phyloP scores from a whole-genome alignment of 495 filamentous ascomycete species.

The Chaetomium cochliodes region DNA sequence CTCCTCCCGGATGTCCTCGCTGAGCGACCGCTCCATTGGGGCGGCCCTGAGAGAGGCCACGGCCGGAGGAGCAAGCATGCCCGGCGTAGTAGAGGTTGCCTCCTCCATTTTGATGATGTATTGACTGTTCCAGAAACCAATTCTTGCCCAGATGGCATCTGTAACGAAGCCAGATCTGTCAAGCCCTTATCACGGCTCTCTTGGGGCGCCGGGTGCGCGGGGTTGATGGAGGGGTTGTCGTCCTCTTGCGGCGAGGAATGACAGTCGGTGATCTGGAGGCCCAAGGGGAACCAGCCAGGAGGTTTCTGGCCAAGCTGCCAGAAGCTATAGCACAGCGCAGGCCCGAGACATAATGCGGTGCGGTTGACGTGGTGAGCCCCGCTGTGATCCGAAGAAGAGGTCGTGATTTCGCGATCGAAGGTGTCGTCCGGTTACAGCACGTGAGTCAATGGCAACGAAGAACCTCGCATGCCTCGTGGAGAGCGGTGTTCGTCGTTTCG shows the following conservation, averaged over 20 bases:
- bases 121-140: conserved; percentile 17
- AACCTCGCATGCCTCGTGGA: neutral
- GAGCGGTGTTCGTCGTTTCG: neutral
- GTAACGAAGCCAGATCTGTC: conserved; percentile 11
- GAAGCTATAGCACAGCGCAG: conserved; percentile 47
- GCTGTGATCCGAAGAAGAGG: conserved; percentile 14
- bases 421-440: conserved; percentile 11
- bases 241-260: neutral
- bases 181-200: conserved; percentile 14
- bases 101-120: conserved; percentile 45
- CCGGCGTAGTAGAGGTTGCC: conserved; percentile 33
- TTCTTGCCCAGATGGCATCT: conserved; percentile 27
- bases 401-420: neutral
- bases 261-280: conserved; percentile 7
- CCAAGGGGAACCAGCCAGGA: conserved; percentile 26
- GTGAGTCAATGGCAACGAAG: conserved; percentile 18
- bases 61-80: conserved; percentile 47
- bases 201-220: conserved; percentile 3
- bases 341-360: conserved; percentile 51
- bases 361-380: conserved; percentile 39
- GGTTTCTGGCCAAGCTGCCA: conserved; percentile 48
- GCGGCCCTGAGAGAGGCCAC: conserved; percentile 50
- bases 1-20: conserved; percentile 62
- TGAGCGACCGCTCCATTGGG: conserved; percentile 55
- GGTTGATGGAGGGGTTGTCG: neutral